A percentile compares a stretch with the other conserved stretches of the same genome.
Conservation (phyloP, 768 basidiomycete species). For the Hygrocybe punicea region DNA sequence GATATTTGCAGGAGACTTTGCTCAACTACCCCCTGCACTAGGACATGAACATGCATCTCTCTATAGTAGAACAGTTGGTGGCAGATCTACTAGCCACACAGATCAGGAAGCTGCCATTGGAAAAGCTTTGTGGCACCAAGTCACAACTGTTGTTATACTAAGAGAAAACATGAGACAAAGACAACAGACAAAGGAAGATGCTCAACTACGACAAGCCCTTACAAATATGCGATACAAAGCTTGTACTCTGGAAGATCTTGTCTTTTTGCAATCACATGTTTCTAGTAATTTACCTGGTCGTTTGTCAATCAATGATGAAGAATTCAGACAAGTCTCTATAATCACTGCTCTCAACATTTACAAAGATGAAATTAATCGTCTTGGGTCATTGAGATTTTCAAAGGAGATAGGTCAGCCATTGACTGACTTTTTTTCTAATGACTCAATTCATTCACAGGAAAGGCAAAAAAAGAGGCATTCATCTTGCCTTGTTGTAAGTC, state of each 20-base stretch:
- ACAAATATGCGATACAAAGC: constrained; percentile 32
- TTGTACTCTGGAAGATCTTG: constrained; percentile 34
- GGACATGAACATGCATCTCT: no score
- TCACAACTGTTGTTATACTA: constrained; percentile 8
- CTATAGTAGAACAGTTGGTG: no score
- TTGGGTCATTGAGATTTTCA: constrained; percentile 30
- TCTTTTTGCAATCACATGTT: constrained; percentile 23
- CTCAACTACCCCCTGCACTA: no score
- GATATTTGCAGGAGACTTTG: constrained; percentile 38
- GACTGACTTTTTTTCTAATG: constrained; percentile 24
- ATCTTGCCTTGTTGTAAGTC: constrained; percentile 26
- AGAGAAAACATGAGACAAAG: constrained; percentile 32
- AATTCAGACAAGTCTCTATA: constrained; percentile 31
- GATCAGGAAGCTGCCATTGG: constrained; percentile 12
- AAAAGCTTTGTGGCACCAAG: constrained; percentile 22
- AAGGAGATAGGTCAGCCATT: constrained; percentile 23
- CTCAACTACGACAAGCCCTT: constrained; percentile 23
- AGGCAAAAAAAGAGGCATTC: constrained; percentile 4
- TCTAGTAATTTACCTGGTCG: constrained; percentile 5
- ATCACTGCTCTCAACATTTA: constrained; percentile 29
- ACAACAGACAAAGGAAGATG: constrained; percentile 23
- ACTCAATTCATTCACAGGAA: no score
- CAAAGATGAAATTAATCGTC: constrained; percentile 24
- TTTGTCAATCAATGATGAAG: constrained; percentile 10
- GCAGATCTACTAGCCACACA: not conserved